Conservation (phyloP, 23 red algal species). For the Gracilaria caudata region DNA sequence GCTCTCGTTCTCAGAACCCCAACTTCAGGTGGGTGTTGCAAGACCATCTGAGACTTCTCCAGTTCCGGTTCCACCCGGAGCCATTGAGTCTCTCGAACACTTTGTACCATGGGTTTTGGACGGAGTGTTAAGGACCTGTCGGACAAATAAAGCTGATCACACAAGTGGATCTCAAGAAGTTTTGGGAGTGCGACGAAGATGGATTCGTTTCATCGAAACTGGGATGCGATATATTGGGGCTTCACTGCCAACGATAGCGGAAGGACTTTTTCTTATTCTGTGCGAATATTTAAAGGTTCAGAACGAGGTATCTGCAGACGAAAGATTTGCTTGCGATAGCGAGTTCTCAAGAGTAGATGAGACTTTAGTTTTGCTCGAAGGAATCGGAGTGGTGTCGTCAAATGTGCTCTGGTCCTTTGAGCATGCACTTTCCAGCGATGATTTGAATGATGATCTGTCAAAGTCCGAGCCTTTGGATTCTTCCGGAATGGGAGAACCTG, state of each 20-base stretch:
- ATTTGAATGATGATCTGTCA: constrained; percentile 42
- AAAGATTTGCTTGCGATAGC: constrained; percentile 31
- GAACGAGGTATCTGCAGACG: constrained; percentile 20
- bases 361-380: constrained; percentile 62
- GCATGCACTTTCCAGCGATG: constrained; percentile 42
- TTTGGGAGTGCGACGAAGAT: constrained; percentile 60
- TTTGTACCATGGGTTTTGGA: constrained; percentile 70
- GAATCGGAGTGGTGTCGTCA: constrained; percentile 40
- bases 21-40: constrained; percentile 20
- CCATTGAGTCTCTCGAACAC: constrained; percentile 39
- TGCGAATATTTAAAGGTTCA: constrained; percentile 45
- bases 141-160: constrained; percentile 13
- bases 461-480: not conserved
- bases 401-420: constrained; percentile 67
- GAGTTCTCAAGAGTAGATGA: constrained; percentile 78
- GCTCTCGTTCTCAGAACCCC: constrained; percentile 52
- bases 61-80: constrained; percentile 25
- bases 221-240: constrained; percentile 49
- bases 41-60: constrained; percentile 29
- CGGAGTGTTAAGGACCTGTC: constrained; percentile 44
- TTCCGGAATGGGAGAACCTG: not conserved
- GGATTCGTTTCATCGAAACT: constrained; percentile 71
- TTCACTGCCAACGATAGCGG: constrained; percentile 47
- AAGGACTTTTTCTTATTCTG: constrained; percentile 50
- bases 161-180: constrained; percentile 61